Conservation (phyloP, 352 stramenopile species). For the Pythium dissotocum region DNA sequence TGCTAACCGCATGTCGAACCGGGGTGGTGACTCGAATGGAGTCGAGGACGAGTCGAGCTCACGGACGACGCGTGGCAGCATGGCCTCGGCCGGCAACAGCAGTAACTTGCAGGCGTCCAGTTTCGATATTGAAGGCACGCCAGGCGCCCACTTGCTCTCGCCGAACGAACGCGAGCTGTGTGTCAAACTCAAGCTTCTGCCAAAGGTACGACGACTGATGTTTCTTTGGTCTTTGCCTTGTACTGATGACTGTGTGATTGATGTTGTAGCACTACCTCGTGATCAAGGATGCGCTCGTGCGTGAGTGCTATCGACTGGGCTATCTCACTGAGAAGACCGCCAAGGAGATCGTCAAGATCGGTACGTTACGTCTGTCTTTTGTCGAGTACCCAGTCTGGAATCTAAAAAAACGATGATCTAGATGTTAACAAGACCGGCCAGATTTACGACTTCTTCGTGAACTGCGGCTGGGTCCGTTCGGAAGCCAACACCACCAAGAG, state of each 20-base stretch:
- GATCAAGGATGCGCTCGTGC: slow-evolving; percentile 94
- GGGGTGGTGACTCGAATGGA: slow-evolving; percentile 45
- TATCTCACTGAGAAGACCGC: slow-evolving; percentile 76
- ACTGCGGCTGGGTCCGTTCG: slow-evolving; percentile 83
- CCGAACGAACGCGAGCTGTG: slow-evolving; percentile 91
- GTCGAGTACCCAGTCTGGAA: background rate
- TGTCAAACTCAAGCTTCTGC: slow-evolving; percentile 88
- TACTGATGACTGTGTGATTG: background rate
- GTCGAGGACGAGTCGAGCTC: slow-evolving; percentile 30
- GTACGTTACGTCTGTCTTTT: slow-evolving; percentile 32
- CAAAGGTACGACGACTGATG: slow-evolving; percentile 79
- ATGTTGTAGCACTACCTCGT: slow-evolving; percentile 88
- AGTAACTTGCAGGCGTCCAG: slow-evolving; percentile 33
- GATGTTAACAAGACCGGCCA: slow-evolving; percentile 84
- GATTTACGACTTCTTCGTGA: slow-evolving; percentile 91
- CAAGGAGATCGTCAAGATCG: slow-evolving; percentile 91
- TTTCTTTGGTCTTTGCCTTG: no score
- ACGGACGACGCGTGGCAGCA: slow-evolving; percentile 34
- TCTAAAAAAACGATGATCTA: slow-evolving; percentile 20
- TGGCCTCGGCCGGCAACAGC: slow-evolving; percentile 23
- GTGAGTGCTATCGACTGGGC: slow-evolving; percentile 79
- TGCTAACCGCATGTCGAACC: slow-evolving; percentile 67
- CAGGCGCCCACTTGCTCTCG: slow-evolving; percentile 87
- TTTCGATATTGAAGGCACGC: slow-evolving; percentile 81
- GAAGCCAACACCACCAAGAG: slow-evolving; percentile 55